Conservation (phyloP, 75 land plant genomes). For the Pinus taeda region DNA sequence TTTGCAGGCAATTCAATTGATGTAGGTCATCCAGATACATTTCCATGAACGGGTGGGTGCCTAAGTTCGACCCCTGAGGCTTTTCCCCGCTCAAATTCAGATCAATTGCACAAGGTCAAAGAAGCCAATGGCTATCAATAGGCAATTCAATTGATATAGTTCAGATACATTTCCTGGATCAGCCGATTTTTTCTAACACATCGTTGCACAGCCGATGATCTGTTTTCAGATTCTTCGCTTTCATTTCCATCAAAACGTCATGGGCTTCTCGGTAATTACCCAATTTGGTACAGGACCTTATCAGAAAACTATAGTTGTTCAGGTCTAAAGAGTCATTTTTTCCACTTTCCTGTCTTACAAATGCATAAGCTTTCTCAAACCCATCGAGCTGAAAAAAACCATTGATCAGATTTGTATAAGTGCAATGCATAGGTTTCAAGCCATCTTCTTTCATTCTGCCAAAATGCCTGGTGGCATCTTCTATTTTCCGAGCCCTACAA, state of each 20-base stretch:
- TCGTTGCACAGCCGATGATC: background rate
- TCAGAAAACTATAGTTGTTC: background rate
- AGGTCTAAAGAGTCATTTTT: background rate
- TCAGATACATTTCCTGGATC: too few relatives aligned
- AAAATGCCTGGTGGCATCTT: background rate
- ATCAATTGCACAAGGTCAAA: too few relatives aligned
- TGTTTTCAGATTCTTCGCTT: background rate
- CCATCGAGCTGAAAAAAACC: background rate
- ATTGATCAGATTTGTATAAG: background rate
- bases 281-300: background rate
- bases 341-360: background rate
- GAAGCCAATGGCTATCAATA: too few relatives aligned
- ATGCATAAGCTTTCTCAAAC: slow-evolving; percentile 2
- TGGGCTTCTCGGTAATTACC: background rate
- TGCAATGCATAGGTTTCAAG: background rate
- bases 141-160: too few relatives aligned
- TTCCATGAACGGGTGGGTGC: too few relatives aligned
- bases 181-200: background rate
- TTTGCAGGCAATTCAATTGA: too few relatives aligned
- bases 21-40: too few relatives aligned
- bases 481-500: background rate
- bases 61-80: too few relatives aligned
- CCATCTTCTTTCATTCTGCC: slow-evolving; percentile 1
- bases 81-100: too few relatives aligned
- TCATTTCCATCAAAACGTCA: background rate